Evolutionary conservation across 495 filamentous ascomycete genomes (phyloP), one percentile per base, ranked within the genome.

Genomic region (Hypoxylon perforatum): DNA sequence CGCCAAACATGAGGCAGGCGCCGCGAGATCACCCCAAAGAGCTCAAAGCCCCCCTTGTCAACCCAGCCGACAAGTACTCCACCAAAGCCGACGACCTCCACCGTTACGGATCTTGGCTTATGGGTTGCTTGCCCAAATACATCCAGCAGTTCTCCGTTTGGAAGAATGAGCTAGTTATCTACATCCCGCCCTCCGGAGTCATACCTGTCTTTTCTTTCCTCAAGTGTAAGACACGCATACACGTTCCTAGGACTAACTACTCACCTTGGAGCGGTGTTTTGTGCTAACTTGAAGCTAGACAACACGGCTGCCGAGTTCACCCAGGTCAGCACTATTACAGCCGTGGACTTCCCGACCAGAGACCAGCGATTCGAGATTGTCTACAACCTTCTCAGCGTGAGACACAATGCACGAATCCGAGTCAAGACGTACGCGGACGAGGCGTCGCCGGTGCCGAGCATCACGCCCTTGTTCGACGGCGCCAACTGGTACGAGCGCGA

Each of bases 381-480:
- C 56, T 99, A 99, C 86, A 97, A 99, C 81, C 67, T 98, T 58
- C 88, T 99, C 62, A 96, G 92, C 69, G 89, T 98, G 55, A 90
- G 95, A 62, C 92, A 97, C 82, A 99, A 99, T 78, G 90, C 92
- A 15, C 90, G 96, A 44, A 96, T 99, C 76, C 88, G 96, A 46
- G 92, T 99, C 69, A 99, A 99, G 88, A 98, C 96, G 48, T 99
- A 99, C 76, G 94, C 94, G 68, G 94, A 98, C 76, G 96, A 99
- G 84, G 91, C 92, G 11, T 89, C 89, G n/a, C 93, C 94, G 4
- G 93, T 99, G 1, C 95, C 96, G 47, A 94, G 90, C 78, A 87
- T 97, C 65, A 92, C 88, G 42, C 77, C 81, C 59, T 82, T 99
- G 11, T 99, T 89, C 73, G 94, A 97, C 79, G 95, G 96, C 63